These are phyloP conservation scores for Carpinus viminea DNA, from an alignment of 306 rosid genomes.

Conservation along the genomic window DNA sequence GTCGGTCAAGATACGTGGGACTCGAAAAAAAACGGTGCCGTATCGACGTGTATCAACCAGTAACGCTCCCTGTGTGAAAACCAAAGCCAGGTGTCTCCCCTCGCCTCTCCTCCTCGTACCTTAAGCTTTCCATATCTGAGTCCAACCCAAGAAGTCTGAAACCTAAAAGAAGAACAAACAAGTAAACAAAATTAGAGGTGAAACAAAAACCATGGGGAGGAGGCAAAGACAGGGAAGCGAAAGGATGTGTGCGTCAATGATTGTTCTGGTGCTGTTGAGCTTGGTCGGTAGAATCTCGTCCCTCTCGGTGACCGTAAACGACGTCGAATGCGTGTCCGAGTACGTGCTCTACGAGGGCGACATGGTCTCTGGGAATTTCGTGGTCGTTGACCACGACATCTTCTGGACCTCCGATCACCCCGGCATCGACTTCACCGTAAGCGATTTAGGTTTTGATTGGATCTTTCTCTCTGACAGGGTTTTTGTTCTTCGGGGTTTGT, in stretches of 20 bases:
- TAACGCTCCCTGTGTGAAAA: background rate
- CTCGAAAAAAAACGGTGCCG: background rate
- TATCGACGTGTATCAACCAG: background rate
- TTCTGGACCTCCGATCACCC: conserved; percentile 97
- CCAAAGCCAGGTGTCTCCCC: background rate
- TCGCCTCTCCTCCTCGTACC: background rate
- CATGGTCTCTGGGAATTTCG: conserved; percentile 80
- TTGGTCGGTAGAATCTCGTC: conserved; percentile 58
- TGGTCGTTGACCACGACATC: conserved; percentile 92
- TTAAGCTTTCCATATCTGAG: background rate
- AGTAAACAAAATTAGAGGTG: background rate
- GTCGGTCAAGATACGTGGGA: no score
- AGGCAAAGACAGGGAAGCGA: conserved; percentile 30
- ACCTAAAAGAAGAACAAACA: background rate
- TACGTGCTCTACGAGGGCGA: conserved; percentile 90
- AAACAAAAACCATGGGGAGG: conserved; percentile 38
- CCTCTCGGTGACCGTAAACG: conserved; percentile 81
- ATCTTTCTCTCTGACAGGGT: background rate
- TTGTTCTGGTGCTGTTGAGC: conserved; percentile 44
- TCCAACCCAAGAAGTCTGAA: background rate
- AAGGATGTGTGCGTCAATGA: conserved; percentile 35
- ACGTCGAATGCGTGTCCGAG: conserved; percentile 84
- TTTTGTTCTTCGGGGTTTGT: background rate
- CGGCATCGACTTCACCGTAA: conserved; percentile 82
- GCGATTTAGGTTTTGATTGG: background rate